A percentile compares a stretch with the other conserved stretches of the same genome.
Evolutionary conservation across 805 yeast genomes (phyloP).

Genomic region (Nakazawaea pomicola): DNA sequence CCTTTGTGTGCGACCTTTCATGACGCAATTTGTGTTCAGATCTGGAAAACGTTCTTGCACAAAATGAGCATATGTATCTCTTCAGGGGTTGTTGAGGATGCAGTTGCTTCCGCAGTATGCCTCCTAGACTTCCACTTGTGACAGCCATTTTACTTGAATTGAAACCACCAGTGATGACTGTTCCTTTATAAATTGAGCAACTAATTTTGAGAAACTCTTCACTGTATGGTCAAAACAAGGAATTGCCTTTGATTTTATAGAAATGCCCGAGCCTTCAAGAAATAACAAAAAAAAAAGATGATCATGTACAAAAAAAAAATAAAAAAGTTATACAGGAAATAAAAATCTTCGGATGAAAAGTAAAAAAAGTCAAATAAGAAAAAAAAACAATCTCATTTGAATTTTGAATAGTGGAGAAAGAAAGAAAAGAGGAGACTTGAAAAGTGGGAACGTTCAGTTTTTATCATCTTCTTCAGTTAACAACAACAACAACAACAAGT

Average conservation of each 20-base stretch:
- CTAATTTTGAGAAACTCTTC: too few species aligned
- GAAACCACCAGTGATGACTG: too few species aligned
- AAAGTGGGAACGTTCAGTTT: neutral
- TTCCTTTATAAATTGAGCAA: too few species aligned
- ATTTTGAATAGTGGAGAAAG: neutral
- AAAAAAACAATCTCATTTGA: too few species aligned
- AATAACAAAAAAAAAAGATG: neutral
- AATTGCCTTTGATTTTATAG: too few species aligned
- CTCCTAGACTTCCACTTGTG: too few species aligned
- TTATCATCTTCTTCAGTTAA: too few species aligned
- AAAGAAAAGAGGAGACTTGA: neutral
- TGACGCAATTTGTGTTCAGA: conserved; percentile 76
- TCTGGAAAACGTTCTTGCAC: conserved; percentile 76
- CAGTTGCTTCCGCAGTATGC: neutral
- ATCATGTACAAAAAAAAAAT: neutral
- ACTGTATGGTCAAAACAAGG: too few species aligned
- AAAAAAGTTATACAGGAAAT: neutral
- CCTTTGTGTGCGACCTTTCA: conserved; percentile 76
- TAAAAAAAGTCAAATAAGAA: neutral
- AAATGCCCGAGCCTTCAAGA: too few species aligned
- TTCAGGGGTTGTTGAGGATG: conserved; percentile 40
- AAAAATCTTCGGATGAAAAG: neutral
- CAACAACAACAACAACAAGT: too few species aligned
- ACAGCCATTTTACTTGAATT: too few species aligned
- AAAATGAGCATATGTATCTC: conserved; percentile 71